phyloP scores from a whole-genome alignment of 495 filamentous ascomycete genomes.

The Staphylotrichum tortipilum region DNA sequence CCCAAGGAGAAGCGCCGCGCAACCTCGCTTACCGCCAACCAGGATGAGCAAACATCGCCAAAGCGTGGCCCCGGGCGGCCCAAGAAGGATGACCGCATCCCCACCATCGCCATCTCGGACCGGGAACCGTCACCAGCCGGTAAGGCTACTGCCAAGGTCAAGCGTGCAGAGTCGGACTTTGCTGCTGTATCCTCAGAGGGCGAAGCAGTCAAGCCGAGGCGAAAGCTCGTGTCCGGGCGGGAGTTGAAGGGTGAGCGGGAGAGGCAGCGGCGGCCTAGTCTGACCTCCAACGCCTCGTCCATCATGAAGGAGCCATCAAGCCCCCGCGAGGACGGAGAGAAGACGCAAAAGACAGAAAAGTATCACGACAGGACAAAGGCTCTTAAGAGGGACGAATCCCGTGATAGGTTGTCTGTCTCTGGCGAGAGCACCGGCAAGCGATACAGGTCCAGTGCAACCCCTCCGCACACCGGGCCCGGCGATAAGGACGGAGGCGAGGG shows the following conservation, averaged over 20 bases:
- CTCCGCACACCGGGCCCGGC: slow-evolving; percentile 49
- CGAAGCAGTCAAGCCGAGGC: slow-evolving; percentile 46
- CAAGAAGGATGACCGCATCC: slow-evolving; percentile 42
- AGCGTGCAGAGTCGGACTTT: slow-evolving; percentile 41
- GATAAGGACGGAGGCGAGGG: slow-evolving; percentile 48
- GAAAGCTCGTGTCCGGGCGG: slow-evolving; percentile 52
- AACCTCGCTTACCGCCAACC: slow-evolving; percentile 28
- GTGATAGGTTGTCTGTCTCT: slow-evolving; percentile 39
- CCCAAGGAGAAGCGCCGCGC: slow-evolving; percentile 36
- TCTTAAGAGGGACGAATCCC: slow-evolving; percentile 48
- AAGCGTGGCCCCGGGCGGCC: slow-evolving; percentile 42
- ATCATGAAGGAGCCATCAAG: slow-evolving; percentile 32
- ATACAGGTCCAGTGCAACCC: slow-evolving; percentile 57
- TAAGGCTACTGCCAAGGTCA: slow-evolving; percentile 33
- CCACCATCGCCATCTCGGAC: slow-evolving; percentile 40
- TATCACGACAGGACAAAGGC: slow-evolving; percentile 43
- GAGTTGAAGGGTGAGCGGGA: slow-evolving; percentile 50
- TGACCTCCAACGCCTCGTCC: slow-evolving; percentile 40
- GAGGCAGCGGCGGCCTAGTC: slow-evolving; percentile 41
- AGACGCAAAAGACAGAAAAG: slow-evolving; percentile 34
- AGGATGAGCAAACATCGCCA: slow-evolving; percentile 34
- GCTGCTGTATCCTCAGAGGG: slow-evolving; percentile 42
- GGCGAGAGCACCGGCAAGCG: slow-evolving; percentile 52
- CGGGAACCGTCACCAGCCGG: slow-evolving; percentile 42
- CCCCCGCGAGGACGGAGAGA: slow-evolving; percentile 35